These are phyloP conservation scores for Solanum gracilifrons DNA, from an alignment of 257 asterid genomes.

Conservation along the genomic window DNA sequence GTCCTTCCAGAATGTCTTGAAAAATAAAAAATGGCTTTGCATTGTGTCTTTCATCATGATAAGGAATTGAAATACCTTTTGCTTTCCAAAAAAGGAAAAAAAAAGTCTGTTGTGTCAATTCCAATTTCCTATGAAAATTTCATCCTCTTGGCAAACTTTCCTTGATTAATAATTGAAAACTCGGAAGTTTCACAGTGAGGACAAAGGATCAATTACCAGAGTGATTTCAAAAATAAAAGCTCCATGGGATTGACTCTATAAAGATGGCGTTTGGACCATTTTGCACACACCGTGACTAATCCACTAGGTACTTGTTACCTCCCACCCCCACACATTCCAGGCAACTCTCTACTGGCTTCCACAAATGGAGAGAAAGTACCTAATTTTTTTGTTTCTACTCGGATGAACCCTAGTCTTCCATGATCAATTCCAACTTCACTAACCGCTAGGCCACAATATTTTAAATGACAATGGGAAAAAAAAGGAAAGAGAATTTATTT, in stretches of 20 bases:
- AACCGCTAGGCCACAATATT: neutral
- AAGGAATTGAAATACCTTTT: neutral
- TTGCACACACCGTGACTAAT: neutral
- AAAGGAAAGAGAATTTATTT: neutral
- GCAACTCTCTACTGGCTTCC: neutral
- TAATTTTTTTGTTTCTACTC: neutral
- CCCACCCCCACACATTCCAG: neutral
- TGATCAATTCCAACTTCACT: neutral
- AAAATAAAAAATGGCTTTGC: neutral
- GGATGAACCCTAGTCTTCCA: neutral
- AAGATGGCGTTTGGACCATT: neutral
- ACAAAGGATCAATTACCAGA: neutral
- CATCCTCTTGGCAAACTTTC: neutral
- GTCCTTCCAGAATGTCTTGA: neutral
- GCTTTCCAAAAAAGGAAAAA: neutral
- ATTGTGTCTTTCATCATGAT: neutral
- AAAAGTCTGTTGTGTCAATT: neutral
- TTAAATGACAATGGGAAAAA: neutral
- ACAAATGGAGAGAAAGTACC: neutral
- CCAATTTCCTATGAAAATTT: neutral
- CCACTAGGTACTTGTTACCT: neutral
- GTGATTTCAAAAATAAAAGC: neutral
- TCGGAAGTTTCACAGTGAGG: neutral
- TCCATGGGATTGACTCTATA: neutral
- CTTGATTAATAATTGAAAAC: neutral